Evolutionary conservation across 495 filamentous ascomycete genomes (phyloP).

Genomic region (Neurospora sp.): DNA sequence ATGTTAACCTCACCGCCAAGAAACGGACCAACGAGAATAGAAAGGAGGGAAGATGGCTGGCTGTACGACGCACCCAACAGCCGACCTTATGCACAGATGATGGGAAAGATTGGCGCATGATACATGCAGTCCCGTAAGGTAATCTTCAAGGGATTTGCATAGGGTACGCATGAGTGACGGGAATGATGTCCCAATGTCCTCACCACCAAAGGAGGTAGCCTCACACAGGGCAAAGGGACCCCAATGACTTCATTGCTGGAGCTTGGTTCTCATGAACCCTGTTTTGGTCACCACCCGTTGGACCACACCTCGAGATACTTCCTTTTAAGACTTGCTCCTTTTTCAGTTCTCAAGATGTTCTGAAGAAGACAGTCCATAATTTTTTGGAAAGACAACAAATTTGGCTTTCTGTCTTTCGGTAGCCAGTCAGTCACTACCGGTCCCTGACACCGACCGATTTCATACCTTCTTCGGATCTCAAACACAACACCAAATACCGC

Average conservation of each 20-base stretch:
- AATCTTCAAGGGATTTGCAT: background rate
- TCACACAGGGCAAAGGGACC: background rate
- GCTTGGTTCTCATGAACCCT: slow-evolving; percentile 6
- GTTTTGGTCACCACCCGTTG: slow-evolving; percentile 9
- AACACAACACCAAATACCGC: background rate
- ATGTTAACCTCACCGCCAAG: background rate
- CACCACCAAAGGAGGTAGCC: background rate
- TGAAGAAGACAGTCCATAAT: background rate
- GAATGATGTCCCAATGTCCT: background rate
- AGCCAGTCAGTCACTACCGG: background rate
- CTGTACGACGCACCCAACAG: background rate
- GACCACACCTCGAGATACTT: background rate
- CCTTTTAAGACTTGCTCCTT: slow-evolving; percentile 7
- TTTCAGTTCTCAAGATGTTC: slow-evolving; percentile 1
- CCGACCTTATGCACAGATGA: background rate
- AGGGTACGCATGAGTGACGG: background rate
- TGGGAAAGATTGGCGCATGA: background rate
- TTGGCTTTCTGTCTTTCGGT: background rate
- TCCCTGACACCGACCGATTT: background rate
- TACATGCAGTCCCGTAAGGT: background rate
- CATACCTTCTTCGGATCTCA: no score
- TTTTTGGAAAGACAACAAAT: background rate
- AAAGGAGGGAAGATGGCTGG: background rate
- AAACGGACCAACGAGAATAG: background rate
- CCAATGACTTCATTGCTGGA: slow-evolving; percentile 18